Evolutionary conservation across 495 filamentous ascomycete genomes (phyloP), one percentile per base, ranked within the genome.

Genomic region (Viridothelium virens): DNA sequence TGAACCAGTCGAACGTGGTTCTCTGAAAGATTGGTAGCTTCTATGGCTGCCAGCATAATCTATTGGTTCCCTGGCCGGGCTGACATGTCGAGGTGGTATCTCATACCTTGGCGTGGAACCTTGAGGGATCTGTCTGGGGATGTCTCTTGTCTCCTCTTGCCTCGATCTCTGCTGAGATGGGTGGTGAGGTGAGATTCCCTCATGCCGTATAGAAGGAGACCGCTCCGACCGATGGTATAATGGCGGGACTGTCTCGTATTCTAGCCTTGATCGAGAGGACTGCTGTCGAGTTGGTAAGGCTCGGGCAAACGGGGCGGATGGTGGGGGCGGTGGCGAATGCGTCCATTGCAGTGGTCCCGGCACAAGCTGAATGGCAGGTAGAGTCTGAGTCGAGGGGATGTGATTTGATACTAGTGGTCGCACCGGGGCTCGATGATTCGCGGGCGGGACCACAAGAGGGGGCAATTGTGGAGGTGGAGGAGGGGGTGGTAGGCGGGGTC

Each of bases 1-100:
- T 10, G 66, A 70, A 37, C 66, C 46, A 16, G 72, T 67, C 11
- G 70, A 68, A 63, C 65, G 66, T 4, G 72, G 59, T 16, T 65
- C 66, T 25, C 66, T 69, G 65, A 66, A 70, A 76, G 56, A 70
- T 67, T 36, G 70, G 70, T 38, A 70, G 74, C 12, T 72, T 74
- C 56, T 72, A 71, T 14, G 69, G 71, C 53, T 76, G 65, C 12
- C 63, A 44, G 10, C 7, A 59, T 59, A 59, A 7, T 9, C 18
- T 36, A 3, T 59, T 33, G 6, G 53, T 9, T 33, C 53, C 31
- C 37, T 39, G 9, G 39, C 41, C 14, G 47, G 10, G 16, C 47
- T 48, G 47, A 12, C 14, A 16, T 37, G 33, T 9, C 39, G 47
- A 7, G 36, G 10, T 14, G 18, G 63, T 65, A 46, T 48, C 33